Base-by-base conservation (phyloP, 345 rosid genomes). In the Citrus australasica region DNA sequence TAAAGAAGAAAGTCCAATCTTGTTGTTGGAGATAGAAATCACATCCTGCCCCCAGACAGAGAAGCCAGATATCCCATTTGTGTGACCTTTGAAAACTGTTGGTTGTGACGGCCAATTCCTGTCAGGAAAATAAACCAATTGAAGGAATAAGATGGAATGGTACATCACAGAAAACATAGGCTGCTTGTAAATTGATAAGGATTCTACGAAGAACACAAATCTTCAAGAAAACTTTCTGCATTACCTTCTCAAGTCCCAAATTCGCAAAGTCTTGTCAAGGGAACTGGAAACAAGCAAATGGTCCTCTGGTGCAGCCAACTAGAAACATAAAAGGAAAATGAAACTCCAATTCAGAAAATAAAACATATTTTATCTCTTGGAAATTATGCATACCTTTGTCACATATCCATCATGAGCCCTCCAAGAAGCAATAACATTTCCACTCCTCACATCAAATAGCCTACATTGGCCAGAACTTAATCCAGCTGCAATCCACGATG, bases 231-330 rank as follows among this genome's bases (percentile, higher is more conserved):
- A 32, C 37, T 37, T 77, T 48, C 38, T 22, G 14, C 9, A 65
- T 68, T 79, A 95, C 98, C 92, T 89, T 82, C 97, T 90, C 79
- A 95, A 77, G 87, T 95, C 98, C 98, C 98, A 95, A 71, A 92
- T 87, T 42, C 88, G 87, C 84, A 95, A 73, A 67, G 93, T 90
- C 81, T 76, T 86, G 82, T 93, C 98, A 64, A 89, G 93, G 78
- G 98, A 95, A 90, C 98, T 95, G 73, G 98, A 93, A 79, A 95
- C 92, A 83, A 95, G 94, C 81, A 89, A 80, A 88, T 95, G 92
- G 76, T 89, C 89, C 84, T 92, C 95, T 9, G 90, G 89, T 74
- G 95, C 90, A 79, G 92, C 90, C 88, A 94, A 84, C 97, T 94
- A 92, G 85, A 84, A 28, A 77, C 55, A 79, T 30, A 38, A 64